These are phyloP conservation scores for Cladorrhinum sp. DNA, from an alignment of 2,329 filamentous ascomycete species.

Conservation along the genomic window DNA sequence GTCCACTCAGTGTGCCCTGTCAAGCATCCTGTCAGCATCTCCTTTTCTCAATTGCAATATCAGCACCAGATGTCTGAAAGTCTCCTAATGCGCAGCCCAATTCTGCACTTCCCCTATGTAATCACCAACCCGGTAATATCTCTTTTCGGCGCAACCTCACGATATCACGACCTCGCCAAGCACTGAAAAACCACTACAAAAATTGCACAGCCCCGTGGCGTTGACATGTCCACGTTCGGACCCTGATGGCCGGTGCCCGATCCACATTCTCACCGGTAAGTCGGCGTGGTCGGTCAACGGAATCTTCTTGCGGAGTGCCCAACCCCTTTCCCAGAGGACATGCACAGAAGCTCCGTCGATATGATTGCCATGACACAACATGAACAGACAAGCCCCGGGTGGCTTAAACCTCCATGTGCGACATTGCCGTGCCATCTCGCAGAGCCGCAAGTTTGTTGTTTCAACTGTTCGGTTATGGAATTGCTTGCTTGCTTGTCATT, in stretches of 20 bases:
- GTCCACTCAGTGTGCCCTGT: too few species aligned
- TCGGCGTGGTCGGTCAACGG: neutral
- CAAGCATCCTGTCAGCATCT: too few species aligned
- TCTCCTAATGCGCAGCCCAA: neutral
- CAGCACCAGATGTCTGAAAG: neutral
- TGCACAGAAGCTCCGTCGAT: neutral
- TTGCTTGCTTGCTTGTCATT: neutral
- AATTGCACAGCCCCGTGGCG: conserved; percentile 17
- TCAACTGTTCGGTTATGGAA: neutral
- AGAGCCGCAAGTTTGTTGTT: neutral
- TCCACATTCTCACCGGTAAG: neutral
- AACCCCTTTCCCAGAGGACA: neutral
- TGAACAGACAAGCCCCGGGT: neutral
- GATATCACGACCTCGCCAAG: neutral
- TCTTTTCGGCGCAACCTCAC: neutral
- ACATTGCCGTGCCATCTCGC: neutral
- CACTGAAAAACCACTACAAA: neutral
- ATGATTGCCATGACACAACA: neutral
- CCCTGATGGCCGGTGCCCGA: neutral
- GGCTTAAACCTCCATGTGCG: neutral
- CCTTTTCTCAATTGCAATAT: neutral
- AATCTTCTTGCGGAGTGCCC: neutral
- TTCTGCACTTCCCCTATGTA: neutral
- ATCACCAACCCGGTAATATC: neutral
- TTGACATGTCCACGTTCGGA: neutral